These are phyloP conservation scores for Alopecurus myosuroides DNA, from an alignment of 176 grass and related monocot genomes.

Conservation along the genomic window DNA sequence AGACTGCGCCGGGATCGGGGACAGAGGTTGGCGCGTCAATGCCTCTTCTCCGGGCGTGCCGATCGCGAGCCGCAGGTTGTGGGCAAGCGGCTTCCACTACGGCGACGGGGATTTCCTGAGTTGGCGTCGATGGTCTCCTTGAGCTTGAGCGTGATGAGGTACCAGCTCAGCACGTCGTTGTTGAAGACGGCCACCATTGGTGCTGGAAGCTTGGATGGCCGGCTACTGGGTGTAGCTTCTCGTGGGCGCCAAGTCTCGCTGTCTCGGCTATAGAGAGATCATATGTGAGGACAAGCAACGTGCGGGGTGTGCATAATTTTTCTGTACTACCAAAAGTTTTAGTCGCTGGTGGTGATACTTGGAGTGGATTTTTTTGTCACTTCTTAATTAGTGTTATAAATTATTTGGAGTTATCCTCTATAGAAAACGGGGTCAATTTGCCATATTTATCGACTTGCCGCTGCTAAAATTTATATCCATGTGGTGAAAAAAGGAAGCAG, in stretches of 20 bases:
- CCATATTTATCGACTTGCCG: not conserved
- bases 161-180: conserved; percentile 93
- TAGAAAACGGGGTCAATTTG: not conserved
- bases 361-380: not conserved
- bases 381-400: not conserved
- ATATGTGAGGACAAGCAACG: not conserved
- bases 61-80: conserved; percentile 10
- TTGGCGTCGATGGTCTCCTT: conserved; percentile 75
- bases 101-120: conserved; percentile 45
- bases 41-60: conserved; percentile 8
- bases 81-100: conserved; percentile 8
- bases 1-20: conserved; percentile 13
- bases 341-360: not conserved
- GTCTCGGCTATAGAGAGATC: not conserved
- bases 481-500: too few species aligned
- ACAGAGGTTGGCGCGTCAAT: not conserved
- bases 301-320: not conserved
- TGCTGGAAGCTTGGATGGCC: not conserved
- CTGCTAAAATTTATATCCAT: not conserved
- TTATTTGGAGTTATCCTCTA: not conserved
- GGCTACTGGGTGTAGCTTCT: not conserved
- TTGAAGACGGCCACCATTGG: conserved; percentile 88
- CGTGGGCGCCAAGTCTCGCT: not conserved
- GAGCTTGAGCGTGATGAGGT: conserved; percentile 86
- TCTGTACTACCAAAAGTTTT: not conserved